phyloP scores from a whole-genome alignment of 306 rosid genomes.

The Bauhinia variegata region DNA sequence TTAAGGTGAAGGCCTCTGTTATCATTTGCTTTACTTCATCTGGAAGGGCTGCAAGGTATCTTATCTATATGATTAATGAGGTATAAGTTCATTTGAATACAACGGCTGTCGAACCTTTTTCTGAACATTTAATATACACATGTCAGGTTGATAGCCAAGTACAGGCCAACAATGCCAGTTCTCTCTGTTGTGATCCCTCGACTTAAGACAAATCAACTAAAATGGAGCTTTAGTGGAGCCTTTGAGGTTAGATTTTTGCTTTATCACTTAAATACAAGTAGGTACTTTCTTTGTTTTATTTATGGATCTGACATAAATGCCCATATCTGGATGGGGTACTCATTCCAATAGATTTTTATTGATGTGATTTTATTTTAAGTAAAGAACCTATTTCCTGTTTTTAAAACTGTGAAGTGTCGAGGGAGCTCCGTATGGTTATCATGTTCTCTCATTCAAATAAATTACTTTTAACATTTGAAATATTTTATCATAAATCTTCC shows the following conservation, averaged over 20 bases:
- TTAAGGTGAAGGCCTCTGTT: constrained; percentile 95
- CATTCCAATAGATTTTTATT: neutral
- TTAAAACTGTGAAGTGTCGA: neutral
- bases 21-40: constrained; percentile 97
- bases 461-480: constrained; percentile 2
- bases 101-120: neutral
- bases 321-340: neutral
- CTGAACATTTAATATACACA: constrained; percentile 19
- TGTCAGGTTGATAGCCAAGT: constrained; percentile 87
- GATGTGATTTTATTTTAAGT: constrained; percentile 9
- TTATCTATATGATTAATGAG: neutral
- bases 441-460: constrained; percentile 17
- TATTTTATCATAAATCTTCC: neutral
- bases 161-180: constrained; percentile 95
- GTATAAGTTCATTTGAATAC: constrained; percentile 11
- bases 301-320: constrained; percentile 4
- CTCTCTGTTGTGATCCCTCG: constrained; percentile 86
- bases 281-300: constrained; percentile 18
- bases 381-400: constrained; percentile 11
- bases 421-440: constrained; percentile 8
- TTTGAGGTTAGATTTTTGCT: constrained; percentile 69
- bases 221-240: constrained; percentile 96
- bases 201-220: constrained; percentile 77
- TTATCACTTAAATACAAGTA: neutral
- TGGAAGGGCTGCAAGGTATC: constrained; percentile 97